These are phyloP conservation scores for Globisporangium carolinianum DNA, from an alignment of 352 stramenopile genomes.

Conservation along the genomic window DNA sequence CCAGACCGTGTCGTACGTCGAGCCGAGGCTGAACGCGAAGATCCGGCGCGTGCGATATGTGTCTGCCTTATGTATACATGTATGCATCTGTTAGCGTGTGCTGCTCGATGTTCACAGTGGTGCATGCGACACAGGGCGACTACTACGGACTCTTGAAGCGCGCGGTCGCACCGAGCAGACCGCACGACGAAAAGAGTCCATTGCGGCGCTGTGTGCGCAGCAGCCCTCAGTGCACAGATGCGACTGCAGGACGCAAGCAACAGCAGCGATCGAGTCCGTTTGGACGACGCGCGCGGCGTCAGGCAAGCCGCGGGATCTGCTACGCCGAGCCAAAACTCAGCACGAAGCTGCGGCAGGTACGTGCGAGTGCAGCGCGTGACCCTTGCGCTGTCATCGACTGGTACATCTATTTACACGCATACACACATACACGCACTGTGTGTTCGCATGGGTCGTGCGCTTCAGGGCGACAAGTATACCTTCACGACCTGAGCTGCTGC, in stretches of 20 bases:
- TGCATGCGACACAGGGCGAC: constrained; percentile 31
- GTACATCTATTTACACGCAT: no score
- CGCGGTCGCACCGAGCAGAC: constrained; percentile 9
- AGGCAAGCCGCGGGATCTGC: constrained; percentile 28
- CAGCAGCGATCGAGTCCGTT: background rate
- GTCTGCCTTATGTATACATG: background rate
- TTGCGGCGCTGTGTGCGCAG: constrained; percentile 13
- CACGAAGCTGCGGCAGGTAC: constrained; percentile 72
- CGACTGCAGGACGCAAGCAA: no score
- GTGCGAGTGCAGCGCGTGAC: constrained; percentile 2
- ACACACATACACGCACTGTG: no score
- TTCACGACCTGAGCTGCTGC: constrained; percentile 48
- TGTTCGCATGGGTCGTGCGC: no score
- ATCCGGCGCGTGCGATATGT: constrained; percentile 32
- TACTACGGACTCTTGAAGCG: constrained; percentile 57
- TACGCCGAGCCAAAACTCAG: constrained; percentile 76
- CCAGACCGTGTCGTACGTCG: constrained; percentile 36
- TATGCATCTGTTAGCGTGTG: background rate
- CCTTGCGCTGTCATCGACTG: background rate
- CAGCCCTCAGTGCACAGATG: background rate
- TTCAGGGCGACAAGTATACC: constrained; percentile 69
- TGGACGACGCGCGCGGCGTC: constrained; percentile 16
- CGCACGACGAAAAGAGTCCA: constrained; percentile 7
- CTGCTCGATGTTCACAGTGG: background rate
- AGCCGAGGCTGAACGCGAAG: constrained; percentile 59